Conservation (phyloP, 1,284 basidiomycete species). For the Leccinum angustisporum region DNA sequence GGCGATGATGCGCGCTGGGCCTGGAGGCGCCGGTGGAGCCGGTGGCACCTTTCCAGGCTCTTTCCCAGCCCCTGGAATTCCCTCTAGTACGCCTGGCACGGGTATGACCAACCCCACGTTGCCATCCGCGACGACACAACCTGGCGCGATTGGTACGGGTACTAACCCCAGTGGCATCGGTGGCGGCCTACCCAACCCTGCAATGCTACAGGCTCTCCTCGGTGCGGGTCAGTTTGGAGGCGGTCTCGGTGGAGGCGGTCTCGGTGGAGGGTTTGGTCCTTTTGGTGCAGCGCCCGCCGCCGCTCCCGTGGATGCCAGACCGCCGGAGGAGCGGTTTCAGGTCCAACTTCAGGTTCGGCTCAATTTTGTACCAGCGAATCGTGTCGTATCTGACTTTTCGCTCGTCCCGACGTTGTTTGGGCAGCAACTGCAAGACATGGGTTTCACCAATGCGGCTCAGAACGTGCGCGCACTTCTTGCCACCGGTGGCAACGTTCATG, state of each 20-base stretch:
- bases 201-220: conserved; percentile 47
- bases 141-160: conserved; percentile 21
- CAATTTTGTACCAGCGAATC: neutral
- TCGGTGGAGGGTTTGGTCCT: conserved; percentile 28
- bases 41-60: neutral
- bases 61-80: conserved; percentile 15
- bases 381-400: neutral
- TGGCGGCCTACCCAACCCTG: conserved; percentile 34
- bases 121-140: conserved; percentile 14
- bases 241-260: too few relatives aligned
- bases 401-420: neutral
- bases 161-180: conserved; percentile 8
- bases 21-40: conserved; percentile 12
- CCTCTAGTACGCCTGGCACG: conserved; percentile 25
- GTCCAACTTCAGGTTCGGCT: conserved; percentile 69
- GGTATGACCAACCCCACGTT: conserved; percentile 32
- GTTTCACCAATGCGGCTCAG: conserved; percentile 80
- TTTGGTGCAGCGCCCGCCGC: conserved; percentile 38
- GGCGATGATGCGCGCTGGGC: conserved; percentile 48
- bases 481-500: conserved; percentile 86
- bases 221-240: conserved; percentile 11
- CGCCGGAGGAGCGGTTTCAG: conserved; percentile 88
- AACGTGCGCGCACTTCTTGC: conserved; percentile 87
- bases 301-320: conserved; percentile 61
- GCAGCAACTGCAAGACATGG: conserved; percentile 87